phyloP scores from a whole-genome alignment of 257 asterid genomes.

The Catharanthus roseus region DNA sequence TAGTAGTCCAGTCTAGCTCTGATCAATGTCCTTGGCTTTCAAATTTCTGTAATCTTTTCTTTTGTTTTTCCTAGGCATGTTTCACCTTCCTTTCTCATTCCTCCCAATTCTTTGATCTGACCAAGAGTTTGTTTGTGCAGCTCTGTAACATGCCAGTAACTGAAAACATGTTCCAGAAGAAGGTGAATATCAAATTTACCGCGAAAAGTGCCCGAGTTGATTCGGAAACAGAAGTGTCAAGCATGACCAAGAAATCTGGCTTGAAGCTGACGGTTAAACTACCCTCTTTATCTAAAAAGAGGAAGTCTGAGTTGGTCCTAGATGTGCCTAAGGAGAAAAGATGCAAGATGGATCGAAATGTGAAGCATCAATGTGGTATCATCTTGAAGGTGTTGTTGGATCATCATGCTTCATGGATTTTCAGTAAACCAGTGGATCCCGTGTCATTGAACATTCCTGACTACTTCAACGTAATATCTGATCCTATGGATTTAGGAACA shows the following conservation, averaged over 20 bases:
- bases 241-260: slow-evolving; percentile 18
- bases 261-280: slow-evolving; percentile 22
- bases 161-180: slow-evolving; percentile 23
- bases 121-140: slow-evolving; percentile 10
- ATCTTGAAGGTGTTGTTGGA: slow-evolving; percentile 45
- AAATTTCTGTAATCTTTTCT: neutral
- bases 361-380: slow-evolving; percentile 44
- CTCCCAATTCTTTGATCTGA: neutral
- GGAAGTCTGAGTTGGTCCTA: slow-evolving; percentile 30
- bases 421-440: slow-evolving; percentile 74
- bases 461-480: slow-evolving; percentile 46
- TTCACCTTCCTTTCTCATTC: neutral
- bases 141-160: slow-evolving; percentile 27
- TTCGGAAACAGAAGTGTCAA: slow-evolving; percentile 23
- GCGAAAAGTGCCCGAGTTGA: slow-evolving; percentile 28
- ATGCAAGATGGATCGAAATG: slow-evolving; percentile 45
- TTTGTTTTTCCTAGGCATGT: neutral
- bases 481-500: slow-evolving; percentile 93
- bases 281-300: slow-evolving; percentile 38
- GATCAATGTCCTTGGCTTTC: neutral
- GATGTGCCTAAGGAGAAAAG: slow-evolving; percentile 38
- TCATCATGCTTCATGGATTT: slow-evolving; percentile 38
- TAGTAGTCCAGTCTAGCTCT: neutral
- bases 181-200: slow-evolving; percentile 45
- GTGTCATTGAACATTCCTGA: slow-evolving; percentile 60